phyloP scores from a whole-genome alignment of 129 eudicot genomes.

The Tagetes erecta region DNA sequence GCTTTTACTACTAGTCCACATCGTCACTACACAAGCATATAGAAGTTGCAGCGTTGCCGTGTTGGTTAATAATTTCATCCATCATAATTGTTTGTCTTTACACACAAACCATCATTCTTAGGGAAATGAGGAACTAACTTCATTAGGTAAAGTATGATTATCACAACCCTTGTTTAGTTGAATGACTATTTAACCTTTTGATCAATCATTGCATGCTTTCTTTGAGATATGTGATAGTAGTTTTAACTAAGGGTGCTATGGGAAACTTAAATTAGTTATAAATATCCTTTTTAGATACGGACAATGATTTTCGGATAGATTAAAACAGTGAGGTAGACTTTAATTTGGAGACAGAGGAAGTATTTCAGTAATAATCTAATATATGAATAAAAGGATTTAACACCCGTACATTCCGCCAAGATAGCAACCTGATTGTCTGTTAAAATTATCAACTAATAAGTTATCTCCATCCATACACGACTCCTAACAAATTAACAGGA shows the following conservation, averaged over 20 bases:
- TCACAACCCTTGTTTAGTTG: background rate
- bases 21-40: background rate
- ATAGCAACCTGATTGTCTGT: too few species aligned
- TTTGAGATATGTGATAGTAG: background rate
- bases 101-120: constrained; percentile 10
- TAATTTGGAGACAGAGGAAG: too few species aligned
- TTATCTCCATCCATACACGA: background rate
- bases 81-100: background rate
- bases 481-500: too few species aligned
- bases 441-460: too few species aligned
- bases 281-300: background rate
- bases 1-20: constrained; percentile 1
- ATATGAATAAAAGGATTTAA: too few species aligned
- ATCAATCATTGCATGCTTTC: background rate
- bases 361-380: too few species aligned
- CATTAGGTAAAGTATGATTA: background rate
- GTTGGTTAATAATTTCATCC: background rate
- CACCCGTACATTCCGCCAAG: too few species aligned
- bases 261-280: background rate
- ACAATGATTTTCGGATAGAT: background rate
- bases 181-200: background rate
- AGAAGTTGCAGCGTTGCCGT: constrained; percentile 9
- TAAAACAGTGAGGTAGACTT: background rate
- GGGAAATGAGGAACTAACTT: background rate
- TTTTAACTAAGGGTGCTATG: background rate